These are phyloP conservation scores for Rhytidiadelphus loreus DNA, from an alignment of 225 moss, liverwort and hornwort genomes.

Conservation along the genomic window DNA sequence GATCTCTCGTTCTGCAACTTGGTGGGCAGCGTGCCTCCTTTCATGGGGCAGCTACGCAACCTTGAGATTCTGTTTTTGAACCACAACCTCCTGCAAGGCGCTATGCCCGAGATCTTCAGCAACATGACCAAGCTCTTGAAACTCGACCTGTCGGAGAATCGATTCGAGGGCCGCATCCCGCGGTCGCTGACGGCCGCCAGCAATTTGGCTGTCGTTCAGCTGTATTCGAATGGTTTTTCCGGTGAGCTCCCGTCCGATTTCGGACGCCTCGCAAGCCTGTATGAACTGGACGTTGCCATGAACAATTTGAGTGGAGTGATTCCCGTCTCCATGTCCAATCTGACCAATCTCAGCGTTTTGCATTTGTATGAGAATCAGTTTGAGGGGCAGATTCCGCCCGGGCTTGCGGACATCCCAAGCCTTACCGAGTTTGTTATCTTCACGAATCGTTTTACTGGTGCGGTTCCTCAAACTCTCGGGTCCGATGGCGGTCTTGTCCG, in stretches of 20 bases:
- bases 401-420: conserved; percentile 31
- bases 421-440: conserved; percentile 56
- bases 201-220: conserved; percentile 18
- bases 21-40: conserved; percentile 34
- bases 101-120: conserved; percentile 47
- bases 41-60: conserved; percentile 26
- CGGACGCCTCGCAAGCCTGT: conserved; percentile 33
- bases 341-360: conserved; percentile 35
- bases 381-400: conserved; percentile 44
- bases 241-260: conserved; percentile 50
- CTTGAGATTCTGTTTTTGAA: conserved; percentile 37
- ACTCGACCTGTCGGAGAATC: conserved; percentile 56
- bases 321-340: conserved; percentile 27
- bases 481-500: conserved; percentile 20
- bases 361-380: conserved; percentile 49
- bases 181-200: conserved; percentile 37
- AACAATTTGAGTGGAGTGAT: conserved; percentile 57
- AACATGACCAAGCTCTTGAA: conserved; percentile 36
- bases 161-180: conserved; percentile 44
- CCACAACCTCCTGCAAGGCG: conserved; percentile 36
- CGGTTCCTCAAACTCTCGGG: conserved; percentile 49
- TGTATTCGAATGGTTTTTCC: conserved; percentile 47
- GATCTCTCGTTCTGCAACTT: conserved; percentile 46
- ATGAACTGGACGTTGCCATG: conserved; percentile 47
- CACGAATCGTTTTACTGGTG: conserved; percentile 42